Evolutionary conservation across 768 basidiomycete species (phyloP).

Genomic region (Mycena maculata): DNA sequence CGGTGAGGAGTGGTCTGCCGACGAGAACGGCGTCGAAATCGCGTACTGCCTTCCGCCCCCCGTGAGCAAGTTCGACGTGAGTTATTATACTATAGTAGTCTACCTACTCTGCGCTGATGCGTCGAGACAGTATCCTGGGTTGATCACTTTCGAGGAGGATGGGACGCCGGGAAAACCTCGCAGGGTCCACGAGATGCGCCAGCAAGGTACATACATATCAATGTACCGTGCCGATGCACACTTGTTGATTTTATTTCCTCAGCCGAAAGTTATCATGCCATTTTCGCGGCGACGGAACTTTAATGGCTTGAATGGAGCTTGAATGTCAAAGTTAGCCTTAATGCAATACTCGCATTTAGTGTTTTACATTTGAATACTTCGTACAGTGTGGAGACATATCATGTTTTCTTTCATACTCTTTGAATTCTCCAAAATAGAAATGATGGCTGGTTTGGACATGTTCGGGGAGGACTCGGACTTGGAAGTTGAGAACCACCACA

Average conservation of each 20-base stretch:
- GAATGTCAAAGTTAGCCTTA: too few species aligned
- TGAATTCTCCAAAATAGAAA: too few species aligned
- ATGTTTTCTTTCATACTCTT: too few species aligned
- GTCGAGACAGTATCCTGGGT: slow-evolving; percentile 9
- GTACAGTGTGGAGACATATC: too few species aligned
- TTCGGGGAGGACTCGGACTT: too few species aligned
- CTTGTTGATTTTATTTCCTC: background rate
- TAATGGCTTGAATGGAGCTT: too few species aligned
- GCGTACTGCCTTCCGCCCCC: slow-evolving; percentile 38
- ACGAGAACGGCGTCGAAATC: slow-evolving; percentile 65
- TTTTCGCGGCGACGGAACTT: slow-evolving; percentile 30
- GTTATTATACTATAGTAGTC: background rate
- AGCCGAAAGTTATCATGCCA: slow-evolving; percentile 34
- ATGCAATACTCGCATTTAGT: too few species aligned
- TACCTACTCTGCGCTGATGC: background rate
- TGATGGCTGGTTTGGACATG: too few species aligned
- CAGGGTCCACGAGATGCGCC: slow-evolving; percentile 27
- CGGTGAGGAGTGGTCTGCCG: slow-evolving; percentile 53
- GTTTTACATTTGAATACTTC: too few species aligned
- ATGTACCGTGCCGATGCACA: background rate
- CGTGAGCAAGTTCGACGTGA: slow-evolving; percentile 44
- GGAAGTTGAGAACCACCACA: too few species aligned
- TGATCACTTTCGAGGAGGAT: slow-evolving; percentile 30
- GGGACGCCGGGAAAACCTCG: slow-evolving; percentile 21
- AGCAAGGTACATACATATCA: slow-evolving; percentile 12